Evolutionary conservation across 208 protist genomes (phyloP), one percentile per base, ranked within the genome.

Genomic region (Herpetomonas tarakana): DNA sequence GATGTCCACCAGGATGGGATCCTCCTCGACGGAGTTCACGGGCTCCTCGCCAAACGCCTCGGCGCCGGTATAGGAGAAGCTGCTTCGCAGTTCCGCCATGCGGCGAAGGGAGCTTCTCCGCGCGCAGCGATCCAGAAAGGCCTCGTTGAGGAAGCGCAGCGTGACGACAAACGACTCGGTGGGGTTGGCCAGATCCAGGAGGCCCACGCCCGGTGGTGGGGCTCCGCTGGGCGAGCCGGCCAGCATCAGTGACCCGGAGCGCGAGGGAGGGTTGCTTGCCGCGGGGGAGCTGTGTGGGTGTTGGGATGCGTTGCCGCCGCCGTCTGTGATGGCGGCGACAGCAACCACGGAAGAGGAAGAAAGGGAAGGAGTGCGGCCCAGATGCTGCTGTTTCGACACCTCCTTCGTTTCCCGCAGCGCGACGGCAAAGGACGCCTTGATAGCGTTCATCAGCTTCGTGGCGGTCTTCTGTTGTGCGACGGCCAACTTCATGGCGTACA

Each of bases 401-500:
- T 74, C 62, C 57, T 67, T 72, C 18, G 62, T 65, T 24, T 58
- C 50, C 38, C 28, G 58, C 54, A 74, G 51, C 27, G 76, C 69
- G 7, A 44, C 38, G 18, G 29, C 58, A 21, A 94, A 69, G 4
- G 88, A 88, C 28, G 56, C 38, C 31, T 68, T 53, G 46, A 93
- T 56, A 3, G 81, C 80, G 38, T 81, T 71, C 28, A 74, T 81
- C 21, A 94, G 59, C 29, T 53, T 69, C 26, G 65, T 59, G 58
- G 54, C 73, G 16, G 82, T 69, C 3, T 65, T 69, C 65, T 91
- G 76, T 62, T 91, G 76, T 28, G 84, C 84, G 16, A 69, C 45
- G 3, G 75, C 74, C n/a, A 92, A 62, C 24, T 78, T 78, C 45
- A 69, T 72, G 26, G 83, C 78, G 68, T 94, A 94, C 52, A 61